phyloP scores from a whole-genome alignment of 192 early-diverging fungal genomes.

The Backusella liffmaniae region DNA sequence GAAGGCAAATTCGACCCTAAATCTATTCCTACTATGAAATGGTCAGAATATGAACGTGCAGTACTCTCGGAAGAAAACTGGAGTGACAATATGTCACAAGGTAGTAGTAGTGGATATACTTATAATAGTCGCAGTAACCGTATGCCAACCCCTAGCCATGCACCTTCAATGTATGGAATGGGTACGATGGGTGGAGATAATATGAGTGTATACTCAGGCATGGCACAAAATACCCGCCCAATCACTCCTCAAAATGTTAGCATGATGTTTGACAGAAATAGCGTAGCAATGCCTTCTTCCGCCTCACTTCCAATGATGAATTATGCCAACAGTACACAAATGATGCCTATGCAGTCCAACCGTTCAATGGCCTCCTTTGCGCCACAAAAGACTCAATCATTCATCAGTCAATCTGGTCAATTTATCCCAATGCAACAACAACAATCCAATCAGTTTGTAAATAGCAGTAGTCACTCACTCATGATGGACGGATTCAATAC shows the following conservation, averaged over 20 bases:
- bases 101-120: slow-evolving; percentile 16
- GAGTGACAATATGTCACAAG: slow-evolving; percentile 42
- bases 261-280: not conserved
- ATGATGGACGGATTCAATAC: slow-evolving; percentile 19
- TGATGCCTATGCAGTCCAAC: slow-evolving; percentile 13
- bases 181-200: slow-evolving; percentile 6
- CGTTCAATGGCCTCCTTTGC: slow-evolving; percentile 11
- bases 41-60: slow-evolving; percentile 80
- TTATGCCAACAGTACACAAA: slow-evolving; percentile 3
- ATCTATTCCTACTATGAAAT: slow-evolving; percentile 73
- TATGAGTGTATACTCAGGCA: not conserved
- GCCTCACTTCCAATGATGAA: slow-evolving; percentile 19
- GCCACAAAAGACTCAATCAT: not conserved
- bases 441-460: not conserved
- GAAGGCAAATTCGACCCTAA: slow-evolving; percentile 78
- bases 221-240: not conserved
- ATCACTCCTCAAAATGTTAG: not conserved
- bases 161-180: slow-evolving; percentile 10
- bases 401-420: slow-evolving; percentile 8
- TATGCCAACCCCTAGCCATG: not conserved
- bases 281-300: slow-evolving; percentile 22
- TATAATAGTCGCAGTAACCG: slow-evolving; percentile 11
- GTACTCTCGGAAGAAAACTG: slow-evolving; percentile 27
- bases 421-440: slow-evolving; percentile 11
- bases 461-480: slow-evolving; percentile 16